Evolutionary conservation across 257 asterid genomes (phyloP).

Genomic region (Capsicum chinense): DNA sequence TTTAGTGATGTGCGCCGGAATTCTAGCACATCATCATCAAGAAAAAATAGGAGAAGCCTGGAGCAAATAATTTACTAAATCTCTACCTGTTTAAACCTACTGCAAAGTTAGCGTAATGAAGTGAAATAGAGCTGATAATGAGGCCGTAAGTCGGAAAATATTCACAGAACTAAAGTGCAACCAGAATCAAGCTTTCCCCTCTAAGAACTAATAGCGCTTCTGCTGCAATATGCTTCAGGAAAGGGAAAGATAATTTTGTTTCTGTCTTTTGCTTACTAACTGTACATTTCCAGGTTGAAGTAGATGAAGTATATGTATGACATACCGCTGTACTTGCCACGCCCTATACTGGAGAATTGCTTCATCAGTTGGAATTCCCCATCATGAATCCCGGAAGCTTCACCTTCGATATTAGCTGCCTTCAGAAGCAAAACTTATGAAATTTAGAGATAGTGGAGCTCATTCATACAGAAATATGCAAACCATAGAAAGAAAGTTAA

Average conservation of each 20-base stretch:
- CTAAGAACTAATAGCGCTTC: neutral
- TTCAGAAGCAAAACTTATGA: constrained; percentile 39
- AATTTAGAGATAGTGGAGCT: neutral
- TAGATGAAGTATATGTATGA: constrained; percentile 24
- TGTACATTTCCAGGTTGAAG: constrained; percentile 19
- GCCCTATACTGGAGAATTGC: constrained; percentile 59
- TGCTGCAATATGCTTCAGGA: neutral
- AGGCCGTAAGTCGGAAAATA: neutral
- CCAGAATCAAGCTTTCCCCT: neutral
- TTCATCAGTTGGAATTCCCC: constrained; percentile 78
- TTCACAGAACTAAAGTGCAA: neutral
- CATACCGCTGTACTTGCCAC: constrained; percentile 71
- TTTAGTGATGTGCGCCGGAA: neutral
- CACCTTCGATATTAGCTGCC: constrained; percentile 83
- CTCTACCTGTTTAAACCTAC: neutral
- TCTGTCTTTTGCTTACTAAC: neutral
- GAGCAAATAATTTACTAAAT: neutral
- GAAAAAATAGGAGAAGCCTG: neutral
- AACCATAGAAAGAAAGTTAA: neutral
- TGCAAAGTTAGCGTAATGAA: neutral
- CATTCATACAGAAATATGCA: neutral
- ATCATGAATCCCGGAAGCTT: constrained; percentile 68
- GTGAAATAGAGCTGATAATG: constrained; percentile 20
- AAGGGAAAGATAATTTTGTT: neutral
- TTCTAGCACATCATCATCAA: neutral